A percentile compares a stretch with the other conserved stretches of the same genome.
phyloP scores from a whole-genome alignment of 176 grass and related monocot species.

The Phyllostachys edulis region DNA sequence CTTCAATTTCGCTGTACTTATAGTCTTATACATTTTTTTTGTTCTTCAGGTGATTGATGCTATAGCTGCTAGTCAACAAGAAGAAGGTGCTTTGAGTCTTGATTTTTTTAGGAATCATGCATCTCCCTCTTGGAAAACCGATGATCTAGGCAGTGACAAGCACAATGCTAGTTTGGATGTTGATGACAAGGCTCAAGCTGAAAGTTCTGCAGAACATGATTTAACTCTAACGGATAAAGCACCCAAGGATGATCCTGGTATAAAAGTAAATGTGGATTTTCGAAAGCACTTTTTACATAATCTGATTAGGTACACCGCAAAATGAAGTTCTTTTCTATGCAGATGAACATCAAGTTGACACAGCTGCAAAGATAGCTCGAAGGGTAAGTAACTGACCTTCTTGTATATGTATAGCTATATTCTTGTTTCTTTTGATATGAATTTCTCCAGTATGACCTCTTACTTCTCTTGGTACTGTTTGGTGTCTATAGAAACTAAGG shows the following conservation, averaged over 20 bases:
- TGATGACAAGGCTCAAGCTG: slow-evolving; percentile 46
- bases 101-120: slow-evolving; percentile 75
- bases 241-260: slow-evolving; percentile 60
- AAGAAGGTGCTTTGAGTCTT: slow-evolving; percentile 71
- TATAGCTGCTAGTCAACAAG: slow-evolving; percentile 70
- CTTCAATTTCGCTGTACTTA: slow-evolving; percentile 11
- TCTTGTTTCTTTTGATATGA: slow-evolving; percentile 17
- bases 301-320: not conserved
- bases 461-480: slow-evolving; percentile 26
- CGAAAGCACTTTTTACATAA: slow-evolving; percentile 20
- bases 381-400: slow-evolving; percentile 58
- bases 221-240: slow-evolving; percentile 39
- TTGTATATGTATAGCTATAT: slow-evolving; percentile 28
- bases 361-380: slow-evolving; percentile 54
- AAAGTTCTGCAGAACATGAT: slow-evolving; percentile 43
- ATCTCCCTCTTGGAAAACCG: slow-evolving; percentile 87
- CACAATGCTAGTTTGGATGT: slow-evolving; percentile 44
- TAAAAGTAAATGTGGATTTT: slow-evolving; percentile 23
- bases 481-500: slow-evolving; percentile 66
- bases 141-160: slow-evolving; percentile 44
- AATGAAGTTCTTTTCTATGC: slow-evolving; percentile 34
- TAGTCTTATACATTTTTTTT: not conserved
- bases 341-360: slow-evolving; percentile 63
- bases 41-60: slow-evolving; percentile 71
- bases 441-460: not conserved